Percentiles rank a stretch among this genome's conserved stretches.
Evolutionary conservation across 2,329 filamentous ascomycete species (phyloP).

Genomic region (Drechslerella stenobrocha): DNA sequence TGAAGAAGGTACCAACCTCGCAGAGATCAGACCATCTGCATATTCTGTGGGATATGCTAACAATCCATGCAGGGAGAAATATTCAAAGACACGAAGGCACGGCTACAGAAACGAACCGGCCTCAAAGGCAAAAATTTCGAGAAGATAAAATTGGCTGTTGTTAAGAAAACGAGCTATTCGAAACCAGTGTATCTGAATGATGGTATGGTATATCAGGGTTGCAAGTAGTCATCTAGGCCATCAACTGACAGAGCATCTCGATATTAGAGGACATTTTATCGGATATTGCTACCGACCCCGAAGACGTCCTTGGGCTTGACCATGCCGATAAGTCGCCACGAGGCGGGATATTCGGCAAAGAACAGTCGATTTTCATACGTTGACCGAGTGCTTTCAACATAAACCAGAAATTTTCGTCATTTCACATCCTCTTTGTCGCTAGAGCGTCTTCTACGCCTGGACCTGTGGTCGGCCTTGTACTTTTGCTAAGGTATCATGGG

Average conservation of each 20-base stretch:
- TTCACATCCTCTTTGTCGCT: not conserved
- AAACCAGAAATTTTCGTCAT: not conserved
- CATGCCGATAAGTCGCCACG: constrained; percentile 64
- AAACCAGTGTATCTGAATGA: constrained; percentile 83
- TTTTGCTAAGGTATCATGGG: not conserved
- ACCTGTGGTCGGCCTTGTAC: not conserved
- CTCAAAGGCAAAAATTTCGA: constrained; percentile 98
- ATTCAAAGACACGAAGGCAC: constrained; percentile 89
- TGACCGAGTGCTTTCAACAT: constrained; percentile 43
- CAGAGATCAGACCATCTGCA: not conserved
- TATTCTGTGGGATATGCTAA: constrained; percentile 8
- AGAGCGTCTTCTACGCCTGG: not conserved
- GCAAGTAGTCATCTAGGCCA: too few relatives aligned
- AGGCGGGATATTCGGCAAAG: constrained; percentile 50
- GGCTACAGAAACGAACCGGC: constrained; percentile 87
- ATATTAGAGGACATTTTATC: constrained; percentile 66
- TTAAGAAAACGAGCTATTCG: constrained; percentile 71
- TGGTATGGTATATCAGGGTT: constrained; percentile 62
- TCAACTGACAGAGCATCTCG: too few relatives aligned
- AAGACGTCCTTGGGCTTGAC: constrained; percentile 68
- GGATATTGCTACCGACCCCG: constrained; percentile 61
- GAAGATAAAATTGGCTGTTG: constrained; percentile 93
- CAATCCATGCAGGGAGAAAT: constrained; percentile 67
- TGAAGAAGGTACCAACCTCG: constrained; percentile 69
- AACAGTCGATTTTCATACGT: constrained; percentile 52